Base-by-base conservation (phyloP, 495 filamentous ascomycete species). In the Trichocladium antarcticum region DNA sequence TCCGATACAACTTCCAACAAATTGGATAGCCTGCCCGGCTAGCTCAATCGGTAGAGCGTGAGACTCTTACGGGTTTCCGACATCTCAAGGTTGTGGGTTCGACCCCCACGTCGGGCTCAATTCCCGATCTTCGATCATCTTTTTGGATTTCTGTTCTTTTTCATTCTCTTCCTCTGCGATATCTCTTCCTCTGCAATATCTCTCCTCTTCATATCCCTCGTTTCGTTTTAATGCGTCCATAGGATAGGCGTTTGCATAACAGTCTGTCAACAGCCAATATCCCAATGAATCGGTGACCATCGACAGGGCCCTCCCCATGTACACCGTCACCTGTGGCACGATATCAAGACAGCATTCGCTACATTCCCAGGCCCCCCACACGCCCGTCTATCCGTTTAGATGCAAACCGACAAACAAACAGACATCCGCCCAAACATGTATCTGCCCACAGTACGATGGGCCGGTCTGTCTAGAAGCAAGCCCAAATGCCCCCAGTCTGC, bases 21-120 rank as follows among this genome's bases (percentile, higher is more conserved):
- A 27, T 27, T 6, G 1, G 20, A 10, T 38, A 47, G 36, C 36
- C 44, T 47, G 61, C 61, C 61, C 61, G 64, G 78, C 76, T 84
- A 83, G 79, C 79, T 84, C 80, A 83, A 83, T 84, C 79, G 79
- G 79, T 81, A 82, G 80, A 83, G 80, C 80, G 80, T 83, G 76
- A 81, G 80, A 83, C 80, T 83, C 79, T 83, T 83, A 83, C 81
- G 36, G 41, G 20, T 34, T 22, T 22, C 5, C 20, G 15, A 24
- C 15, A 45, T 45, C 42, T 45, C 42, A 45, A 45, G 42, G 42
- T 45, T 45, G 42, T 20, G 38, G 38, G 38, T 41, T 41, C 38
- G 38, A 41, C 38, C 38, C 38, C 38, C 38, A 20, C 38, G 31
- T 45, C 42, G 42, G 42, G 42, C 42, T 45, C 42, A 45, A 45